Conservation (phyloP, 164 flowering plant genomes). For the Protea cynaroides region DNA sequence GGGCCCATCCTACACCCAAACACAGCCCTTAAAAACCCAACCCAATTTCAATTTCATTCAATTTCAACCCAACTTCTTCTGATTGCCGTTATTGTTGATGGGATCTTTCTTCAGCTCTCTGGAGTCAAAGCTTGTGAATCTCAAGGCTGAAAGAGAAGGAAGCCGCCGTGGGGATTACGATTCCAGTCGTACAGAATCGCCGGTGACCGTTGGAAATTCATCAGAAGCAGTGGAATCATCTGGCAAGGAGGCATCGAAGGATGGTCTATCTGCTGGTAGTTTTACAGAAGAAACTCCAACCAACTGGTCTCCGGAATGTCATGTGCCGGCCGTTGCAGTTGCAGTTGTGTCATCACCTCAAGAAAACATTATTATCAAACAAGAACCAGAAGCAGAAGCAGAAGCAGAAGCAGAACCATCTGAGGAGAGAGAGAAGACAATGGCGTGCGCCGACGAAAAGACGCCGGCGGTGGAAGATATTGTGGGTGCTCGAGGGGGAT, state of each 20-base stretch:
- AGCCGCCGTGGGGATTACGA: constrained; percentile 22
- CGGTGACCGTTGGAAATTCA: constrained; percentile 27
- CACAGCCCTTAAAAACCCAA: no score
- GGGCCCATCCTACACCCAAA: no score
- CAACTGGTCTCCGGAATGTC: constrained; percentile 30
- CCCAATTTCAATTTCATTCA: no score
- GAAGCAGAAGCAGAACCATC: constrained; percentile 19
- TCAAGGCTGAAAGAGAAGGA: constrained; percentile 38
- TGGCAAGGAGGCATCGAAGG: constrained; percentile 22
- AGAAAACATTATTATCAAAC: neutral
- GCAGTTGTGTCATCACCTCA: neutral
- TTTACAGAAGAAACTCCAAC: constrained; percentile 49
- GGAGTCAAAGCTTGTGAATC: constrained; percentile 55
- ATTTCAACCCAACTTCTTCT: no score
- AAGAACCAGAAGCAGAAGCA: constrained; percentile 22
- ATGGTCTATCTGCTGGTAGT: constrained; percentile 28
- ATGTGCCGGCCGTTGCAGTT: no score
- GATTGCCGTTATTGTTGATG: no score
- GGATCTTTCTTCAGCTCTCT: constrained; percentile 48
- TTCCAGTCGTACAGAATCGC: constrained; percentile 46
- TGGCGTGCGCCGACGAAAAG: neutral
- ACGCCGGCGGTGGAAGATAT: constrained; percentile 15
- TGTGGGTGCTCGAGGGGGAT: constrained; percentile 16
- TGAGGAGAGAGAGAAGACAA: constrained; percentile 3
- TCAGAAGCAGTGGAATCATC: constrained; percentile 27